A percentile compares a stretch with the other conserved stretches of the same genome.
Evolutionary conservation across 2,329 filamentous ascomycete species (phyloP).

Genomic region (Aureobasidium vineae): DNA sequence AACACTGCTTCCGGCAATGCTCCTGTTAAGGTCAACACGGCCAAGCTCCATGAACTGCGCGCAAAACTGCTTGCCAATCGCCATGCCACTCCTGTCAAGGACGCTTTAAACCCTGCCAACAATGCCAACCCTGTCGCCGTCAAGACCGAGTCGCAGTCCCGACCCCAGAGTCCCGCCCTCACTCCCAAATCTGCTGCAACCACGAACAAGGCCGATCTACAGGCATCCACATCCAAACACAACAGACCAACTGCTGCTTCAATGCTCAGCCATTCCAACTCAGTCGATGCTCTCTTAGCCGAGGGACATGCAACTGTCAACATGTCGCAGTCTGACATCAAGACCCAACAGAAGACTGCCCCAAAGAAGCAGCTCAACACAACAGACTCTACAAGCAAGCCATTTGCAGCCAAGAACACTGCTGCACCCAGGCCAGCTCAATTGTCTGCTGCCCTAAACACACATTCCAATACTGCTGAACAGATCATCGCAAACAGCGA

Average conservation of each 20-base stretch:
- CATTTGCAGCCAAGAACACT: background rate
- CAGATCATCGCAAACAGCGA: background rate
- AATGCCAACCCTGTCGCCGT: background rate
- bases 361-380: background rate
- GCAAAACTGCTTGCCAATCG: conserved; percentile 14
- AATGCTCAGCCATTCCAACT: conserved; percentile 11
- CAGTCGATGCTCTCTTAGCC: conserved; percentile 32
- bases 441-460: background rate
- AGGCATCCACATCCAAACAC: background rate
- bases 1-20: background rate
- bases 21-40: background rate
- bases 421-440: background rate
- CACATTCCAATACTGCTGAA: conserved; percentile 8
- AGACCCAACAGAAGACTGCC: conserved; percentile 24
- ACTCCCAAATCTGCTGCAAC: background rate
- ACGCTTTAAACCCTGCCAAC: background rate
- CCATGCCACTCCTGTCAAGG: background rate
- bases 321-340: conserved; percentile 28
- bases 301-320: conserved; percentile 33
- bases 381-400: background rate
- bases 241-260: conserved; percentile 17
- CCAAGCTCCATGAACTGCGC: conserved; percentile 17
- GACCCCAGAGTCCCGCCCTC: background rate
- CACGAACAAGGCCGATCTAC: background rate
- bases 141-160: conserved; percentile 6